A percentile compares a stretch with the other conserved stretches of the same genome.
Evolutionary conservation across 2,329 filamentous ascomycete genomes (phyloP).

Genomic region (Trichoderma endophyticum): DNA sequence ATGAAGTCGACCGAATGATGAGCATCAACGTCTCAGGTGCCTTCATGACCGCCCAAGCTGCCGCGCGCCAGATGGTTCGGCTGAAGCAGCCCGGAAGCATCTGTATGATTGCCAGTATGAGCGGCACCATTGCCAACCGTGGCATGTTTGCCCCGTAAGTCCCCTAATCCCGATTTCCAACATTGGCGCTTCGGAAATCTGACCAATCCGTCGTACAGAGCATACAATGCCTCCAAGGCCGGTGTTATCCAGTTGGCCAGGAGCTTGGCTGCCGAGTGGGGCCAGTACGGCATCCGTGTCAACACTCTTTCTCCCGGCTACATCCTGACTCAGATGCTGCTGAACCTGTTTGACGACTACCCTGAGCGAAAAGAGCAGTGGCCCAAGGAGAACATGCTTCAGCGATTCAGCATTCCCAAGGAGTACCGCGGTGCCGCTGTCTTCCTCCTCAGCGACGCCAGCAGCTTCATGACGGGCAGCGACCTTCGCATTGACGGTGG

Average conservation of each 20-base stretch:
- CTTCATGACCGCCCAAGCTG: constrained; percentile 82
- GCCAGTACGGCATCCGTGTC: constrained; percentile 67
- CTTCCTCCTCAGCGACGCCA: constrained; percentile 69
- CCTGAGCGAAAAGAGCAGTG: constrained; percentile 67
- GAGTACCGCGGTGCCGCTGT: constrained; percentile 72
- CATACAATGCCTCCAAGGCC: constrained; percentile 75
- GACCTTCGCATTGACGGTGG: constrained; percentile 71
- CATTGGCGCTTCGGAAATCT: neutral
- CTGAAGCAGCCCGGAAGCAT: constrained; percentile 59
- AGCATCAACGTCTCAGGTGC: constrained; percentile 83
- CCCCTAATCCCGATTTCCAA: neutral
- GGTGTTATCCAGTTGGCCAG: constrained; percentile 69
- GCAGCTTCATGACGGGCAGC: constrained; percentile 71
- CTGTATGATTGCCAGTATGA: constrained; percentile 68
- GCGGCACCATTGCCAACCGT: constrained; percentile 62
- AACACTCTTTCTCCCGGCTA: constrained; percentile 81
- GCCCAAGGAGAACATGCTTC: constrained; percentile 84
- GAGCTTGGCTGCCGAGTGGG: constrained; percentile 73
- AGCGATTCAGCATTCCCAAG: constrained; percentile 61
- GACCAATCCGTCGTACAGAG: constrained; percentile 37
- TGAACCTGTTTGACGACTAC: constrained; percentile 70
- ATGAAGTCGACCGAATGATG: constrained; percentile 75
- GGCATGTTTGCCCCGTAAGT: constrained; percentile 58
- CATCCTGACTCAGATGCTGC: constrained; percentile 80
- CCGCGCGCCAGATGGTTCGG: constrained; percentile 71